Base-by-base conservation (phyloP, 2,329 filamentous ascomycete species). In the Alternaria ventricosa region DNA sequence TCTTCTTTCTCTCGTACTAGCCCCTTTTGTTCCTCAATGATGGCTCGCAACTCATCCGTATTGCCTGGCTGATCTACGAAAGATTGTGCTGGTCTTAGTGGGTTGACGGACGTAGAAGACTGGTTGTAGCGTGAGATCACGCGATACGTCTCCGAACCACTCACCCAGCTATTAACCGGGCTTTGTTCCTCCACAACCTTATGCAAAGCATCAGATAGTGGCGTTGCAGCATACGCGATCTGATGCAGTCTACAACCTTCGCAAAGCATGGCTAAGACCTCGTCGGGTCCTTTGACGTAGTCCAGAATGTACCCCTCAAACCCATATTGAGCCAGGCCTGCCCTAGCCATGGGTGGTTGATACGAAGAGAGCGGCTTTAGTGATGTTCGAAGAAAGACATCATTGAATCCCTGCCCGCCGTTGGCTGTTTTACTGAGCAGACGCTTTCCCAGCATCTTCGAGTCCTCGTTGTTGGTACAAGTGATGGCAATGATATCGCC, bases 201-300 rank as follows among this genome's bases (percentile, higher is more conserved):
- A 72, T 90, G 93, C 70, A 93, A 89, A 43, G 87, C 84, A 30
- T 92, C 87, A 3, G 79, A 87, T 33, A 94, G 88, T 10, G 92
- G 88, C 6, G 78, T 78, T 13, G 89, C 82, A 15, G 87, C 84
- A 47, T 95, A 86, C 0, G 88, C 93, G 6, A 90, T 90, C 25
- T 84, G 82, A 71, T 97, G 89, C 7, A 97, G 79, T 57, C 83
- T 86, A 61, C 86, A 88, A 69, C 92, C 90, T 12, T 89, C 87
- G 78, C 94, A 97, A 22, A 99, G 87, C 91, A 97, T 96, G 7
- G 93, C 91, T 33, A 98, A 82, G 2, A 99, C 92, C 2, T 92
- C 87, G 1, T 90, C 89, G 0, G 96, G 96, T 0, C 95, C 96
- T 33, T 90, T 86, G 6, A 99, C 76, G 62, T 87, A 92, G 74